Evolutionary conservation across 805 yeast genomes (phyloP).

Genomic region (Starmerella potacharoeniae): DNA sequence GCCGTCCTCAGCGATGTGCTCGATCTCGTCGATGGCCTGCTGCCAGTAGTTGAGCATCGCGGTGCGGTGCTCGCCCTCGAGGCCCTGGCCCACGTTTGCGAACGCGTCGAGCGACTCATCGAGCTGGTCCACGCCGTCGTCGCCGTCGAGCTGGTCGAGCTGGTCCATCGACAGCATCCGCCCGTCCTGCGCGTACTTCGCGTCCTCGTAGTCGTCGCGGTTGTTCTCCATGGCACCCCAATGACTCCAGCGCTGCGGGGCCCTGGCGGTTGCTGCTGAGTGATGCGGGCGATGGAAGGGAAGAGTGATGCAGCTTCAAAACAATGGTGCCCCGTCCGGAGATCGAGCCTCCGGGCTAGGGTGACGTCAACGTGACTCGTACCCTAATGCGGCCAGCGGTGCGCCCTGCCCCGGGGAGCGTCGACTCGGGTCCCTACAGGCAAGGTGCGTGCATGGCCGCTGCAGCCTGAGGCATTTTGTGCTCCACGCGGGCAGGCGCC

Average conservation of each 20-base stretch:
- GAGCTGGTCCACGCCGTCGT: conserved; percentile 11
- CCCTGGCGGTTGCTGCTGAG: neutral
- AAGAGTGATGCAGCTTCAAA: neutral
- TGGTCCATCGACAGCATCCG: conserved; percentile 1
- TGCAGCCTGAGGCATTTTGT: neutral
- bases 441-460: too few relatives aligned
- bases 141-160: conserved; percentile 5
- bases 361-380: neutral
- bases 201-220: conserved; percentile 6
- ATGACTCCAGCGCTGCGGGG: neutral
- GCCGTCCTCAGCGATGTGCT: conserved; percentile 34
- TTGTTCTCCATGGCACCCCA: neutral
- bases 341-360: neutral
- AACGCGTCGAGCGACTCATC: conserved; percentile 47
- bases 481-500: too few relatives aligned
- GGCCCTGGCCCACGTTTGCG: conserved; percentile 85
- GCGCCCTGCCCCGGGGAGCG: neutral
- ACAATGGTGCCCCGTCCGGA: neutral
- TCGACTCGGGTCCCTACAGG: neutral
- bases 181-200: conserved; percentile 1
- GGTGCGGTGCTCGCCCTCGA: conserved; percentile 68
- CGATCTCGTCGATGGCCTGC: conserved; percentile 82
- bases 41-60: conserved; percentile 97
- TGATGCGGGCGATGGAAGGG: neutral
- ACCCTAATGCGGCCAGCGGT: neutral